A percentile compares a stretch with the other conserved stretches of the same genome.
Conservation (phyloP, 345 rosid genomes). For the Nasturtium officinale region DNA sequence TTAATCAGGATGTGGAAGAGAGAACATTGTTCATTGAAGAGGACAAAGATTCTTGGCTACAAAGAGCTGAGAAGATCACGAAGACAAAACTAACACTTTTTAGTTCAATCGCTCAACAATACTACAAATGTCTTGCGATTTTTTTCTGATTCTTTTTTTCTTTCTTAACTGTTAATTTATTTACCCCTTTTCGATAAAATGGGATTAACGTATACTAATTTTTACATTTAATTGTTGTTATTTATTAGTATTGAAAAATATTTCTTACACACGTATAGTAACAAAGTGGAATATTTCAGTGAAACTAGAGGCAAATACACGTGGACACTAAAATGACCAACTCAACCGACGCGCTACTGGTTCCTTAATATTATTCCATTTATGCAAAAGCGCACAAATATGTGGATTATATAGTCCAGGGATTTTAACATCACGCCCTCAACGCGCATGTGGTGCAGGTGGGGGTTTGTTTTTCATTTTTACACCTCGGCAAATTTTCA, state of each 20-base stretch:
- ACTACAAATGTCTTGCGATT: conserved; percentile 33
- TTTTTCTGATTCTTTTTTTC: conserved; percentile 12
- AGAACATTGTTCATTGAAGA: conserved; percentile 38
- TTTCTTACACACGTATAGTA: background rate
- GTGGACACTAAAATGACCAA: background rate
- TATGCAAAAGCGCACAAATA: background rate
- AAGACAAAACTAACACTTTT: conserved; percentile 35
- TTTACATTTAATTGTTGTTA: conserved; percentile 8
- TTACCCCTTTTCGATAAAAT: conserved; percentile 12
- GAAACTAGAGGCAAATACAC: too few species aligned
- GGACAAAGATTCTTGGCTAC: conserved; percentile 39
- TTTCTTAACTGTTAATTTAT: conserved; percentile 8
- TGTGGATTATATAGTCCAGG: background rate
- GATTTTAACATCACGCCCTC: background rate
- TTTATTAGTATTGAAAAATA: background rate
- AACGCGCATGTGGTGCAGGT: too few species aligned
- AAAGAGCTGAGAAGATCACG: conserved; percentile 35
- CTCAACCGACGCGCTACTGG: too few species aligned
- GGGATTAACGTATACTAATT: conserved; percentile 10
- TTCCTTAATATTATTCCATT: background rate
- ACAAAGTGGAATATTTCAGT: background rate
- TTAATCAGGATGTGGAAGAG: conserved; percentile 32
- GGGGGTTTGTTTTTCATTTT: too few species aligned
- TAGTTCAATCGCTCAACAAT: conserved; percentile 35
- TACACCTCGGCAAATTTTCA: too few species aligned